Conservation (phyloP, 371 early-diverging fungal genomes). For the Saksenaea vasiformis region DNA sequence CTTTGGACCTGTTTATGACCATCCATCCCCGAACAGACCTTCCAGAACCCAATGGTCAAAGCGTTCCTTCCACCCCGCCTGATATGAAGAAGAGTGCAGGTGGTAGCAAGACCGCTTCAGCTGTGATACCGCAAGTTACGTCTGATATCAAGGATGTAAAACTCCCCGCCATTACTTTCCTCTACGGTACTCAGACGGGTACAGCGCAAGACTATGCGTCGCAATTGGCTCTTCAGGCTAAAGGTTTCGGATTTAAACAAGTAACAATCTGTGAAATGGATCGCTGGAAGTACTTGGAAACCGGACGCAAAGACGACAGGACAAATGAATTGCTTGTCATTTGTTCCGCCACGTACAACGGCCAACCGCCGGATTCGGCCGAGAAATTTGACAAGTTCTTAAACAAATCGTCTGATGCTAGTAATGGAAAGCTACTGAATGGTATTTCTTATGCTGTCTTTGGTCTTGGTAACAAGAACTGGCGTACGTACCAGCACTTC, state of each 20-base stretch:
- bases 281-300: slow-evolving; percentile 27
- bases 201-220: slow-evolving; percentile 42
- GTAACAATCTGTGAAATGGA: slow-evolving; percentile 27
- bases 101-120: slow-evolving; percentile 1
- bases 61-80: neutral
- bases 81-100: neutral
- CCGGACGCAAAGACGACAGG: slow-evolving; percentile 11
- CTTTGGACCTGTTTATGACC: slow-evolving; percentile 32
- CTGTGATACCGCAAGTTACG: neutral
- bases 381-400: slow-evolving; percentile 54
- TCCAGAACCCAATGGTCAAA: slow-evolving; percentile 28
- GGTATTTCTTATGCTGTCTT: slow-evolving; percentile 53
- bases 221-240: slow-evolving; percentile 29
- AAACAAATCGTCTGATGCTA: slow-evolving; percentile 20
- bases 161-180: slow-evolving; percentile 31
- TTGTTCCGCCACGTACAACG: slow-evolving; percentile 59
- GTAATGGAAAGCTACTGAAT: slow-evolving; percentile 23
- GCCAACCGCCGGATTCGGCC: slow-evolving; percentile 59
- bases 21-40: slow-evolving; percentile 43
- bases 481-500: slow-evolving; percentile 60
- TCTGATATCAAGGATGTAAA: slow-evolving; percentile 2
- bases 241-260: slow-evolving; percentile 30
- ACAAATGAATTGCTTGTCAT: slow-evolving; percentile 33
- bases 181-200: slow-evolving; percentile 46
- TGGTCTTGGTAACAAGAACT: slow-evolving; percentile 62